Evolutionary conservation across 176 grass and related monocot genomes (phyloP), one percentile per base, ranked within the genome.

Genomic region (Lolium rigidum): DNA sequence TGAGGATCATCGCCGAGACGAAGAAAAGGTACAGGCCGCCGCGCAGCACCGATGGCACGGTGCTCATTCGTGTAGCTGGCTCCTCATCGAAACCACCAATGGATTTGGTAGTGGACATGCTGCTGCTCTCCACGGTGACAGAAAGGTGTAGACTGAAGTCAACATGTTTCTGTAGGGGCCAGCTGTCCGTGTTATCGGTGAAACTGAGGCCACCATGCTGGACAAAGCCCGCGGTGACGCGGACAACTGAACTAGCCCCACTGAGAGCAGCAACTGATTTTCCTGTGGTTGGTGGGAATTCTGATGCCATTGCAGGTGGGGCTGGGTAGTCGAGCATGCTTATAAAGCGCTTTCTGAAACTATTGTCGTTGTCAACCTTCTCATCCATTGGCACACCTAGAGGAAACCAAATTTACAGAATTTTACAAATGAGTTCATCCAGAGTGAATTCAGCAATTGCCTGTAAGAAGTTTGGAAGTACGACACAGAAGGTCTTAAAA

Each of bases 241-340:
- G 90, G 60, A 94, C 74, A 1, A 88, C 9, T 9, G 46, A 85
- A 67, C 90, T 91, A n/a, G 81, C 41, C 39, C 67, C 72, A 51
- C 79, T 21, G 86, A 71, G 24, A 70, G 86, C 14, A 3, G 17
- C 72, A 70, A 83, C 66, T 66, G 86, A 70, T 83, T 99, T 99
- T 56, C 88, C 89, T 9, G 68, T 75, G 4, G 43, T 35, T 16
- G 92, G 38, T 0, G 90, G 89, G 60, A 77, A 83, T 28, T 96
- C 97, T n/a, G 88, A 87, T 28, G 96, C 94, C 68, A 90, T 84
- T 58, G 94, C 88, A 75, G 91, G 87, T 44, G 88, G 85, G 7
- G 97, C 92, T 60, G 97, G 81, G 28, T 91, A 91, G 12, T 83
- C 88, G 79, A 99, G 80, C 92, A 96, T 87, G 85, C 59, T 91